Base-by-base conservation (phyloP, 1,284 basidiomycete genomes). In the Ganoderma resinaceum region DNA sequence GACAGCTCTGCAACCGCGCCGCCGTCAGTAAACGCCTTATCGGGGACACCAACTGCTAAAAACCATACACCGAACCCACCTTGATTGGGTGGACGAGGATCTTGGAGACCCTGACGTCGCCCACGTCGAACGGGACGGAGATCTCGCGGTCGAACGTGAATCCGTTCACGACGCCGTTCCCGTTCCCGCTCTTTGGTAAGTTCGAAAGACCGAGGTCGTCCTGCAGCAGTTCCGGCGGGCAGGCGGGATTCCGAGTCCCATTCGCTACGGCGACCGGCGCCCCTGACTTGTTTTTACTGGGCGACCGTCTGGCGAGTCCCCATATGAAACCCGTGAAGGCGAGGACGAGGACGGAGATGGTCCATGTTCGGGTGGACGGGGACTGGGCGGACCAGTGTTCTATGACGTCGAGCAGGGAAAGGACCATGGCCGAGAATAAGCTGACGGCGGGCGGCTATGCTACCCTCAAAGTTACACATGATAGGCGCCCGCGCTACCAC, bases 61-160 rank as follows among this genome's bases (percentile, higher is more conserved):
- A 12, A 14, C 2, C 20, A 8, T 18, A 20, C 16, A 72, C 59
- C 65, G 38, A 6, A 65, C 75, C 26, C 70, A 86, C 87, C 80
- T 92, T 92, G 80, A 92, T 89, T 33, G 91, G 91, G 74, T 92
- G 90, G 1, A 92, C 76, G 43, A 91, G 75, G 26, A 92, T 83
- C 77, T 87, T 89, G 0, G 87, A 83, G 16, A 92, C 86, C n/a
- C 76, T 78, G 14, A 88, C 80, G 66, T 84, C 78, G 12, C 78
- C 80, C 18, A 75, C 67, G 8, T 68, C 67, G 61, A 75, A 75
- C 16, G 75, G 74, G 18, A 72, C 70, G 0, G 61, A 58, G 2
- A 70, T 35, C 58, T 70, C 69, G 58, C 63, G 67, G 40, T 72
- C 70, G 0, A 66, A 40, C 12, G 63, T 38, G 20, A 69, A 67